Evolutionary conservation across 352 stramenopile genomes (phyloP).

Genomic region (Thalassiosira mediterranea): DNA sequence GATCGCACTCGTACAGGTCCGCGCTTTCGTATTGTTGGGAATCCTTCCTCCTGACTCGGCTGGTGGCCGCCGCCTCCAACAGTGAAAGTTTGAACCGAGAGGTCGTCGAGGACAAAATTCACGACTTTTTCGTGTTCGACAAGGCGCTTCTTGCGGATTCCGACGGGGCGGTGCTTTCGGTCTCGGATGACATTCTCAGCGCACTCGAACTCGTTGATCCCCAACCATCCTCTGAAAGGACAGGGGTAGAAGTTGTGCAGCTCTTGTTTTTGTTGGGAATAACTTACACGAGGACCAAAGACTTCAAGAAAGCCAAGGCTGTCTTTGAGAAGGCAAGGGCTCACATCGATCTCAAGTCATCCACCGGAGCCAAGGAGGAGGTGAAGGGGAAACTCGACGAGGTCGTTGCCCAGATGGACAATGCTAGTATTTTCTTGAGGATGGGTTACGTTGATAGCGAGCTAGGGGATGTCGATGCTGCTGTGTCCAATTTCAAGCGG

Average conservation of each 20-base stretch:
- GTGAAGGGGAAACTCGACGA: conserved; percentile 24
- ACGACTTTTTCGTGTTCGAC: background rate
- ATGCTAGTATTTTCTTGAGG: conserved; percentile 38
- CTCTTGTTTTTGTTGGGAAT: conserved; percentile 54
- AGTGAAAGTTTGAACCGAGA: too few relatives aligned
- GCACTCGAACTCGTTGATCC: conserved; percentile 24
- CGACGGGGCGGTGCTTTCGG: conserved; percentile 23
- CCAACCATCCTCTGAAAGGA: conserved; percentile 6
- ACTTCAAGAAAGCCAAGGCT: conserved; percentile 46
- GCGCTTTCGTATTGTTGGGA: conserved; percentile 63
- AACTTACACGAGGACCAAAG: conserved; percentile 38
- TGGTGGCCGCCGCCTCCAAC: too few relatives aligned
- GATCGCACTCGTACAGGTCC: conserved; percentile 41
- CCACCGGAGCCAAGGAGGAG: conserved; percentile 11
- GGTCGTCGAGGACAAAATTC: conserved; percentile 23
- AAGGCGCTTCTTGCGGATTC: background rate
- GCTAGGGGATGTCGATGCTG: conserved; percentile 28
- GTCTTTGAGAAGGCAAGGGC: conserved; percentile 30
- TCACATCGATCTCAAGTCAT: conserved; percentile 16
- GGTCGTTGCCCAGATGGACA: conserved; percentile 34
- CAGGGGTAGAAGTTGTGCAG: conserved; percentile 37
- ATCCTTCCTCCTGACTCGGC: conserved; percentile 42
- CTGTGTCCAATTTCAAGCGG: conserved; percentile 37
- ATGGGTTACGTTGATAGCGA: conserved; percentile 41
- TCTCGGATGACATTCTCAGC: conserved; percentile 37